A percentile compares a stretch with the other conserved stretches of the same genome.
Conservation (phyloP, 225 moss, liverwort and hornwort genomes). For the Marchantia paleacea region DNA sequence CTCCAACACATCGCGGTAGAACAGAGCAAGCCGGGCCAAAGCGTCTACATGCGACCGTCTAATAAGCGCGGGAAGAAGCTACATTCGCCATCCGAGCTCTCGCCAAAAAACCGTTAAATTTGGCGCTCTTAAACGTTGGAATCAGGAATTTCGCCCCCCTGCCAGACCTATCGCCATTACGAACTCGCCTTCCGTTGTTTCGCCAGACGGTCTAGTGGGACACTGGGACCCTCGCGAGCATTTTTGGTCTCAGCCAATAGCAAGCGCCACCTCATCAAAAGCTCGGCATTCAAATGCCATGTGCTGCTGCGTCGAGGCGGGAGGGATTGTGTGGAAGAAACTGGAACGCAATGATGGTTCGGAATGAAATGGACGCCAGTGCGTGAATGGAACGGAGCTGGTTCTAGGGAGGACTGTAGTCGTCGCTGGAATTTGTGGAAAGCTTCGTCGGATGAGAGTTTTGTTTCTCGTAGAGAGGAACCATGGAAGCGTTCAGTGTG, state of each 20-base stretch:
- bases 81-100: not conserved
- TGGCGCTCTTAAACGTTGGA: not conserved
- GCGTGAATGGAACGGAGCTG: not conserved
- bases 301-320: not conserved
- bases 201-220: too few relatives aligned
- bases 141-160: not conserved
- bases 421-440: not conserved
- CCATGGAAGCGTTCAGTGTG: not conserved
- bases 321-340: not conserved
- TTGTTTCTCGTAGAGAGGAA: not conserved
- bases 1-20: not conserved
- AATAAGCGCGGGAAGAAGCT: slow-evolving; percentile 9
- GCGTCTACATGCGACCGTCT: too few relatives aligned
- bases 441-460: not conserved
- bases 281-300: not conserved
- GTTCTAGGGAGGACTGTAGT: not conserved
- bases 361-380: not conserved
- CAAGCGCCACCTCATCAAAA: not conserved
- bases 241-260: not conserved
- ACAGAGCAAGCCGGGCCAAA: too few relatives aligned
- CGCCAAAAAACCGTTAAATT: not conserved
- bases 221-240: too few relatives aligned
- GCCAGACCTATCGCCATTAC: not conserved
- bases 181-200: not conserved
- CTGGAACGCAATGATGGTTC: not conserved